Evolutionary conservation across 2,329 filamentous ascomycete genomes (phyloP), one percentile per base, ranked within the genome.

Genomic region (Didymella glomerata): DNA sequence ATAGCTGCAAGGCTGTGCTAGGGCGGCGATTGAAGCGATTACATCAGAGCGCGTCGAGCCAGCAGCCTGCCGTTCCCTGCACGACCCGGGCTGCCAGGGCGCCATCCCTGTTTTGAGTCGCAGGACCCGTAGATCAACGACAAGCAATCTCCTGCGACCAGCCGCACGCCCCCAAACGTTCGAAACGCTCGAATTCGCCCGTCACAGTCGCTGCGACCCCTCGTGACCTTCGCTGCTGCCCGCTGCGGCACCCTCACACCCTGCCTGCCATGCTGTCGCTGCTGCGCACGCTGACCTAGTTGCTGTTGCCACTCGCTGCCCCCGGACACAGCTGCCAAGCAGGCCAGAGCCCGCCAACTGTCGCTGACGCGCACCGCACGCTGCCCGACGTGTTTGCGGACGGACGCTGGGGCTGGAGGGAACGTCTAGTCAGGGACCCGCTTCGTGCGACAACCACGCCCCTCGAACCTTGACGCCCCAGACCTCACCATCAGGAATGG

Each of bases 401-500:
- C 48, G 48, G 48, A 44, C 48, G 49, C 58, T 40, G 53, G 55
- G 46, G 58, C 48, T 48, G 50, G 42, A 47, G 47, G 40, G 47
- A 49, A 41, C 57, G 42, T 54, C 41, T 57, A 48, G 55, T 54
- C 20, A 59, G 48, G 61, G 48, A 42, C 50, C 57, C 53, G 63
- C 52, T 63, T 65, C 60, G 62, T 62, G 65, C 62, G 62, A 66
- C 67, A 58, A 63, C 61, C 57, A 63, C 30, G 54, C 57, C 66
- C 63, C 66, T 66, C 61, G 54, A 54, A 57, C 52, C 54, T 32
- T 41, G 50, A 58, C 56, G 56, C 45, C 45, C 56, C 50, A 40
- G 45, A 54, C 28, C 13, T 20, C 38, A 24, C 32, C 38, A 38
- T 59, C 54, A 64, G 68, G 67, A 54, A 76, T 76, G 73, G 66